Evolutionary conservation across 164 flowering plant species (phyloP), one percentile per base, ranked within the genome.

Genomic region (Umbellularia californica): DNA sequence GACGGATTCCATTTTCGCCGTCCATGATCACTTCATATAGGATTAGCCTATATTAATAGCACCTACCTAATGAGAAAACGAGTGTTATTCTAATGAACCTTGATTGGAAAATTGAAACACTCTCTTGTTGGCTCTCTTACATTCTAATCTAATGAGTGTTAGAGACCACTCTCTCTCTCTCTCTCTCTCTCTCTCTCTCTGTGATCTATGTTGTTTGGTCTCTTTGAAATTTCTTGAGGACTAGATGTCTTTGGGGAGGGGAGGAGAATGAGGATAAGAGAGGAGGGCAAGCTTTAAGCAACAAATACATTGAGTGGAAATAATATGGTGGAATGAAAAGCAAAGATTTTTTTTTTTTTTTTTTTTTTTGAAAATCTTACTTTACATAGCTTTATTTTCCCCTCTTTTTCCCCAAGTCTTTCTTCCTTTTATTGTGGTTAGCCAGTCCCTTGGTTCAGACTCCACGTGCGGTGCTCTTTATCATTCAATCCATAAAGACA

Each of bases 381-480:
- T 65, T 63, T 76, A 51, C 17, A 70, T 58, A n/a, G 4, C 35
- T 62, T 19, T 30, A 51, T 68, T 65, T 14, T 78, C 73, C 58
- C n/a, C 22, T 55, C 27, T 72, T 70, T 68, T 33, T 72, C 24
- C 22, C 20, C 20, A 64, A 41, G 58, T 76, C 41, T 52, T 74
- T 68, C 70, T 30, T 58, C 30, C 67, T 68, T 81, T 83, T 76
- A 77, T 79, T 84, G 86, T 80, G 86, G 90, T 76, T 82, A 82
- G 84, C 81, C 88, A 86, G 89, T 80, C 80, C 78, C 84, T 80
- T 85, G 87, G 82, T 81, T 87, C 92, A 90, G 92, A 86, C 84
- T 86, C 92, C 92, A 90, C 92, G 94, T 90, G 94, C 89, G 88
- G 85, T 83, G 88, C 85, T 80, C 82, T 87, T 85, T 85, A 82